Conservation (phyloP, 2,329 filamentous ascomycete genomes). For the Aureobasidium sp. region DNA sequence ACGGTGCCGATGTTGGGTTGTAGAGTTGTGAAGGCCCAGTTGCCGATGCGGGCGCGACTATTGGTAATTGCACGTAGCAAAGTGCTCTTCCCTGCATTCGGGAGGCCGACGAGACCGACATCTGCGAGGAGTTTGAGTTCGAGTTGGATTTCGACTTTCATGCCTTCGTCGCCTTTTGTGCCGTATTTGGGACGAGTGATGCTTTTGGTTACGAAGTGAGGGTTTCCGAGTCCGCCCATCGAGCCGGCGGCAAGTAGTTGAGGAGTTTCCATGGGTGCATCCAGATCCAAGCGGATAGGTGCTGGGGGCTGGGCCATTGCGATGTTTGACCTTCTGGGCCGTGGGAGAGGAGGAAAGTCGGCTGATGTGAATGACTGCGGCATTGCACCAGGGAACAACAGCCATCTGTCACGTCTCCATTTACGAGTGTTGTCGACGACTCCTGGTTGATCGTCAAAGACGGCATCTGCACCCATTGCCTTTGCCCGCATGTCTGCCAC, state of each 20-base stretch:
- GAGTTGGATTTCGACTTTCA: constrained; percentile 71
- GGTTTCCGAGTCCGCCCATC: constrained; percentile 84
- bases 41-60: constrained; percentile 78
- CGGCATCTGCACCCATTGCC: constrained; percentile 18
- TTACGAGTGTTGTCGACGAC: constrained; percentile 26
- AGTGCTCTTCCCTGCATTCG: constrained; percentile 94
- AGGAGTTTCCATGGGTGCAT: constrained; percentile 68
- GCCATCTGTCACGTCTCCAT: constrained; percentile 61
- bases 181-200: constrained; percentile 75
- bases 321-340: constrained; percentile 48
- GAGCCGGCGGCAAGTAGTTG: constrained; percentile 81
- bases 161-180: constrained; percentile 72
- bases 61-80: constrained; percentile 80
- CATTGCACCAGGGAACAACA: constrained; percentile 74
- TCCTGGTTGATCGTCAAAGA: constrained; percentile 30
- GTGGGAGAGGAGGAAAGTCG: constrained; percentile 49
- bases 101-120: constrained; percentile 86
- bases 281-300: constrained; percentile 54
- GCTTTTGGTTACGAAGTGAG: constrained; percentile 78
- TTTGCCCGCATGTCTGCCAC: constrained; percentile 23
- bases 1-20: constrained; percentile 95
- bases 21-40: constrained; percentile 95
- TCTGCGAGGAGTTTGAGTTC: constrained; percentile 94
- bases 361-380: constrained; percentile 58
- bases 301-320: constrained; percentile 60